Evolutionary conservation across 495 filamentous ascomycete species (phyloP), one percentile per base, ranked within the genome.

Genomic region (Neurospora sp.): DNA sequence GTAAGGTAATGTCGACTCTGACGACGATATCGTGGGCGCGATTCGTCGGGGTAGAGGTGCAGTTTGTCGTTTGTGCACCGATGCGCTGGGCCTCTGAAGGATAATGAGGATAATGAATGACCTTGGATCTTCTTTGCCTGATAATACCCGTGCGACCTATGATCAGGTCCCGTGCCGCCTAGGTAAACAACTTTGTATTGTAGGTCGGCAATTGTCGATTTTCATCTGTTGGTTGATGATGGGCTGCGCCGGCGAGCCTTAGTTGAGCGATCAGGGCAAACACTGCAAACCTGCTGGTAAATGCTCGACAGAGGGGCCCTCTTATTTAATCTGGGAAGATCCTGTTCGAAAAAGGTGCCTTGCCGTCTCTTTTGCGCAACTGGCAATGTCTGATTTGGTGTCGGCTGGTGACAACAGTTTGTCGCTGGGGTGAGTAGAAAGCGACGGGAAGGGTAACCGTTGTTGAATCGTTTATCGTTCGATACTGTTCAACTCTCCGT

Each of bases 41-140:
- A 53, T 37, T 22, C 35, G 14, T 10, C 31, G 31, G 41, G 44
- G 69, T 17, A 40, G 40, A 69, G 22, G 44, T 20, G 61, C 41
- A 16, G 68, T 40, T 38, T 27, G 71, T 16, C 20, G 71, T 70
- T 48, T 61, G 22, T 38, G 61, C 31, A n/a, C 38, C 39, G 20
- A 20, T 35, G 65, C 59, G 39, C 22, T 59, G 17, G 69, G 20
- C 17, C 20, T 20, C 22, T 37, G 70, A 59, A 41, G 39, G 59
- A 65, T 17, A 71, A 73, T 68, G 53, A 61, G 40, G 59, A 40
- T 70, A 72, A 74, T 53, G 59, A 61, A 74, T 53, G 59, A 61
- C 53, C 27, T 61, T 61, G 53, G 53, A 31, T 61, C 53, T 61
- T n/a, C 27, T 72, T 40, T 40, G 27, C 53, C 40, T 41, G 40